Conservation (phyloP, 805 yeast genomes). For the Trichomonascus vanleenenianus region DNA sequence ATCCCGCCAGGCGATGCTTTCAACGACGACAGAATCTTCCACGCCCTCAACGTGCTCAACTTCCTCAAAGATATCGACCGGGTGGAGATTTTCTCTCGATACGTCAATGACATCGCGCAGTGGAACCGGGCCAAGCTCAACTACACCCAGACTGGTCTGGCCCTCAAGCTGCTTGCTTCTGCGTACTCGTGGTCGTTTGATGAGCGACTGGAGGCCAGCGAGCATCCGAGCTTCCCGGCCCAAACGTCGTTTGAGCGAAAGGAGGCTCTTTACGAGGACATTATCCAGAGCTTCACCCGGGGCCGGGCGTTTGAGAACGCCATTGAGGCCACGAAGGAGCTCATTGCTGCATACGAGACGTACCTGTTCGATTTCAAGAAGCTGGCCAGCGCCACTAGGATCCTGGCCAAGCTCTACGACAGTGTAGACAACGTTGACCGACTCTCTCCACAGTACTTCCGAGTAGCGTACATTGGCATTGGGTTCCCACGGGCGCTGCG, state of each 20-base stretch:
- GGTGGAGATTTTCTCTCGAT: constrained; percentile 74
- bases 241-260: constrained; percentile 77
- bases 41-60: constrained; percentile 65
- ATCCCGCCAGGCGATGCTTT: constrained; percentile 80
- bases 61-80: constrained; percentile 69
- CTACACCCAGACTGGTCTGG: constrained; percentile 74
- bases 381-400: constrained; percentile 60
- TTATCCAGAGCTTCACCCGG: constrained; percentile 59
- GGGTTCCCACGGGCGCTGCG: constrained; percentile 78
- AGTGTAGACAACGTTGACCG: constrained; percentile 64
- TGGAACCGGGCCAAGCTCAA: constrained; percentile 53
- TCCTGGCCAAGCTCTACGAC: constrained; percentile 59
- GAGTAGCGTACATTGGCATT: constrained; percentile 70
- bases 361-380: constrained; percentile 71
- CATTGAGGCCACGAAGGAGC: constrained; percentile 65
- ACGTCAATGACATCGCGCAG: constrained; percentile 66
- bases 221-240: constrained; percentile 66
- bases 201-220: constrained; percentile 44
- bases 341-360: constrained; percentile 65
- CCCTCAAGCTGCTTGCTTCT: constrained; percentile 67
- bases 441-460: constrained; percentile 67
- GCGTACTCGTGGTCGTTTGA: constrained; percentile 60
- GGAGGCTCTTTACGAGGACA: constrained; percentile 59
- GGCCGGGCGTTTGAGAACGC: constrained; percentile 79
- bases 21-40: constrained; percentile 80